Evolutionary conservation across 148 eudicot species (phyloP).

Genomic region (Limonium bicolor): DNA sequence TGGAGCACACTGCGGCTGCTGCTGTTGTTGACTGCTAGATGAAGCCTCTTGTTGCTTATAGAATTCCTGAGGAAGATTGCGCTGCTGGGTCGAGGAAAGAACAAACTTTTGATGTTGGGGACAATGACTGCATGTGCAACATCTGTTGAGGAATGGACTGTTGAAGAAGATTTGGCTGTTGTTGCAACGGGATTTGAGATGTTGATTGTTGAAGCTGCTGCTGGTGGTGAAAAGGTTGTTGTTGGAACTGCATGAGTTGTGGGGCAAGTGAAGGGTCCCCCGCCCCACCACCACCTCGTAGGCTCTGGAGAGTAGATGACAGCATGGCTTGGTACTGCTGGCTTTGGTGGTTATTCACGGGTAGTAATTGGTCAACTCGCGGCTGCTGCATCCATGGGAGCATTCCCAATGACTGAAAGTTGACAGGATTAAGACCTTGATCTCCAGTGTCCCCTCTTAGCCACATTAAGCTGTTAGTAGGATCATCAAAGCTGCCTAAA

Average conservation of each 20-base stretch:
- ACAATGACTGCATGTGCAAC: slow-evolving; percentile 54
- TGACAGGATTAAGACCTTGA: slow-evolving; percentile 54
- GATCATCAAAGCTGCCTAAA: slow-evolving; percentile 64
- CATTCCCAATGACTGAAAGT: slow-evolving; percentile 65
- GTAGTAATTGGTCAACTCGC: slow-evolving; percentile 43
- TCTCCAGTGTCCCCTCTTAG: slow-evolving; percentile 80
- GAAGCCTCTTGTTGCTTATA: slow-evolving; percentile 35
- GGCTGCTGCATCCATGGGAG: slow-evolving; percentile 89
- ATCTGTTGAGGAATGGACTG: slow-evolving; percentile 39
- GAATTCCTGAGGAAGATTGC: slow-evolving; percentile 23
- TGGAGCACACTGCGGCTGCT: slow-evolving; percentile 11
- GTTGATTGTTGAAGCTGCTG: slow-evolving; percentile 48
- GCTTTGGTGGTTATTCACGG: slow-evolving; percentile 41
- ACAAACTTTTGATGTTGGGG: slow-evolving; percentile 47
- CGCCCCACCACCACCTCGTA: slow-evolving; percentile 56
- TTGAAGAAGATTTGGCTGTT: slow-evolving; percentile 31
- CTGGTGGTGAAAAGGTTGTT: slow-evolving; percentile 51
- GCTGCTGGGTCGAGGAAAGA: slow-evolving; percentile 17
- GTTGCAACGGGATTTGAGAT: slow-evolving; percentile 41
- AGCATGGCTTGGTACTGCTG: slow-evolving; percentile 88
- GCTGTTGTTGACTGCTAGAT: slow-evolving; percentile 22
- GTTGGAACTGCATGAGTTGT: slow-evolving; percentile 73
- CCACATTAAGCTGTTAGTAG: slow-evolving; percentile 73
- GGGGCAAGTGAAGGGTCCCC: slow-evolving; percentile 45
- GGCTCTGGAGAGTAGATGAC: slow-evolving; percentile 62